These are phyloP conservation scores for Arthroderma sp. DNA, from an alignment of 2,329 filamentous ascomycete species.

Conservation along the genomic window DNA sequence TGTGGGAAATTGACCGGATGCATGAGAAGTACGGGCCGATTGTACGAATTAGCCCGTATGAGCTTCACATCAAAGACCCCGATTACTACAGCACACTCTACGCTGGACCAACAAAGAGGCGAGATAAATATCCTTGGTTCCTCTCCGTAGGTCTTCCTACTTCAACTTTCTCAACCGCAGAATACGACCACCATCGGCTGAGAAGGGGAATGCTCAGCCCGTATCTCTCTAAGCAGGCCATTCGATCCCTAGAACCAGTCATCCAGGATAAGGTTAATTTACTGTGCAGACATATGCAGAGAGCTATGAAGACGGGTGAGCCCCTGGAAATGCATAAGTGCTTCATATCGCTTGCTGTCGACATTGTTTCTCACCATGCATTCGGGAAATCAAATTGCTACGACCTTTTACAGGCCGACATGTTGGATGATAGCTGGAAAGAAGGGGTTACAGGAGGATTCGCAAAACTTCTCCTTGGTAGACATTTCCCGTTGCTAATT, in stretches of 20 bases:
- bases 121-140: conserved; percentile 16
- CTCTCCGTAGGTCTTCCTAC: conserved; percentile 13
- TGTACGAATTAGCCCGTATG: conserved; percentile 17
- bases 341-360: neutral
- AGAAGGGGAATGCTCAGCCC: conserved; percentile 17
- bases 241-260: conserved; percentile 13
- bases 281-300: conserved; percentile 9
- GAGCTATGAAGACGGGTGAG: neutral
- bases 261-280: conserved; percentile 13
- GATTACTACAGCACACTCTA: conserved; percentile 15
- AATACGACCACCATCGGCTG: conserved; percentile 17
- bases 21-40: conserved; percentile 16
- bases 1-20: conserved; percentile 13
- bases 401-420: neutral
- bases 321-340: neutral
- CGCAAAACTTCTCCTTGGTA: neutral
- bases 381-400: neutral
- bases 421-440: neutral
- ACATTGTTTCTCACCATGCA: neutral
- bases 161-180: conserved; percentile 21
- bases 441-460: neutral
- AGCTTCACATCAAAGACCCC: conserved; percentile 16
- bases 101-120: conserved; percentile 8
- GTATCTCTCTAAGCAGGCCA: conserved; percentile 17
- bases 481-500: neutral